Evolutionary conservation across 495 filamentous ascomycete species (phyloP), one percentile per base, ranked within the genome.

Genomic region (Talaromyces wortmannii): DNA sequence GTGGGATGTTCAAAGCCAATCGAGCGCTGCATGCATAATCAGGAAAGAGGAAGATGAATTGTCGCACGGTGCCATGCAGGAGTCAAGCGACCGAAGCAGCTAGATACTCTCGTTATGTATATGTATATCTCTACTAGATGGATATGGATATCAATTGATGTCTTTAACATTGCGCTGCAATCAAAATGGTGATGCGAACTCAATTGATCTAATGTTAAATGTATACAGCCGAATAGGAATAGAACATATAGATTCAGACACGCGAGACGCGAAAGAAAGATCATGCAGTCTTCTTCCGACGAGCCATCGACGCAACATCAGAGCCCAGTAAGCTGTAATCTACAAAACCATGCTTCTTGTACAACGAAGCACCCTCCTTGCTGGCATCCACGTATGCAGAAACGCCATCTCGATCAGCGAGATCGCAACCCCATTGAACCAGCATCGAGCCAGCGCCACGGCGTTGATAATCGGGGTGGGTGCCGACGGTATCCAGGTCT

Each of bases 401-500:
- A 2, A 63, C 59, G 1, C 66, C 63, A 17, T 69, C 59, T 31
- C 59, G 36, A 57, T 76, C 72, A 0, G 76, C 74, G 36, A 65
- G 55, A 15, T 71, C 61, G 44, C 77, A 73, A 4, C 78, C 79
- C 78, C 79, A 83, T 15, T 63, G 36, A 4, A 80, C 64, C 1
- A 83, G 71, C 60, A 75, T 69, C 2, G 66, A 64, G 7, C 75
- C 80, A 0, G 81, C 81, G 3, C 81, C 80, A 29, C 71, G 63
- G 13, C 69, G 57, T 53, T 73, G 70, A 51, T 75, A 76, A 18
- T 73, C 68, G 4, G 77, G 79, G 49, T 78, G 72, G 16, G 75
- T 77, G 11, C 72, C 67, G 7, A 84, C 59, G 48, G 77, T 71
- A 58, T 79, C 72, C 33, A 84, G 74, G 47, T 69, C 70, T 73